Percentiles rank a stretch among this genome's conserved stretches.
Conservation (phyloP, 2,329 filamentous ascomycete species). For the Cytospora paraplurivora region DNA sequence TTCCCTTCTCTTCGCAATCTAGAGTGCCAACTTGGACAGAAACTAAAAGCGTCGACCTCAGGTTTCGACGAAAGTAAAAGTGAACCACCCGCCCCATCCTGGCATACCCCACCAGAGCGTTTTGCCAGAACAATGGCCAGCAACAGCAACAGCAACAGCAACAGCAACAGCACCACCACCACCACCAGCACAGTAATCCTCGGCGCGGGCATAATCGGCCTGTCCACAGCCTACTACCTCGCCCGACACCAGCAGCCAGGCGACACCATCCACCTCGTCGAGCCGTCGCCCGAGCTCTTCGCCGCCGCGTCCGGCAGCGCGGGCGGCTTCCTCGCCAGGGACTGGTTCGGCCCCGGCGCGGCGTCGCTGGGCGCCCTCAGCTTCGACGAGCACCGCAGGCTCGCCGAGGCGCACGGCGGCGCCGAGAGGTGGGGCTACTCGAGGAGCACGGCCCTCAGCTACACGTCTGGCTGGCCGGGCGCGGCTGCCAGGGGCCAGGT, state of each 20-base stretch:
- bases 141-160: too few species aligned
- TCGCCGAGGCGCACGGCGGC: constrained; percentile 64
- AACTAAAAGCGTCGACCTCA: too few species aligned
- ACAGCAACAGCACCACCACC: neutral
- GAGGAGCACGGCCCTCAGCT: constrained; percentile 60
- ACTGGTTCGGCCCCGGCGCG: constrained; percentile 67
- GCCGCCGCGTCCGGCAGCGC: constrained; percentile 73
- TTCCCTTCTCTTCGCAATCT: too few species aligned
- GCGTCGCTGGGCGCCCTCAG: constrained; percentile 65
- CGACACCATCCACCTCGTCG: constrained; percentile 50
- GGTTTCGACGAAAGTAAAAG: too few species aligned
- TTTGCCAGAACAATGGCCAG: too few species aligned
- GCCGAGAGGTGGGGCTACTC: constrained; percentile 53
- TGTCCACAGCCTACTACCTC: constrained; percentile 73
- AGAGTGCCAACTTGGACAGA: too few species aligned
- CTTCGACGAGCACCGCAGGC: constrained; percentile 66
- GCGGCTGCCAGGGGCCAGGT: constrained; percentile 36
- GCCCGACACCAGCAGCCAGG: constrained; percentile 47
- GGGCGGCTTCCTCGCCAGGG: constrained; percentile 71
- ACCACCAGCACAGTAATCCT: constrained; percentile 64
- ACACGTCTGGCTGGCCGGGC: constrained; percentile 35
- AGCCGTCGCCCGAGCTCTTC: constrained; percentile 59
- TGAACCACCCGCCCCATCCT: too few species aligned
- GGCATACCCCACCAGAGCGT: too few species aligned
- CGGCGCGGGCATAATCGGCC: constrained; percentile 70